Percentiles rank a stretch among this genome's conserved stretches.
Evolutionary conservation across 345 rosid genomes (phyloP).

Genomic region (Gynandropsis gynandra): DNA sequence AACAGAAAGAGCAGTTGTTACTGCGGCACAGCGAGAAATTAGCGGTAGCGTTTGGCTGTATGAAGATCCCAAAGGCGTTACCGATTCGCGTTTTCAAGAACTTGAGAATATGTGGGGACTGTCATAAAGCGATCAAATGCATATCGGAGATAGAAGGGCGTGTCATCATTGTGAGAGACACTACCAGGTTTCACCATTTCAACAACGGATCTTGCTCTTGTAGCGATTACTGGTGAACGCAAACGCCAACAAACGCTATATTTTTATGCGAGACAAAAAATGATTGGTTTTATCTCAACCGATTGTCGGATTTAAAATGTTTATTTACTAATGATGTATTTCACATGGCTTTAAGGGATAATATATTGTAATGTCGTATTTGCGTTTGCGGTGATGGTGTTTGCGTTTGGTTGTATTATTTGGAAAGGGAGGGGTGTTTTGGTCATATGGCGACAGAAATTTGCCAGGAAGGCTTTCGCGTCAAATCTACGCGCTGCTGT

Average conservation of each 20-base stretch:
- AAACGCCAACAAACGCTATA: too few species aligned
- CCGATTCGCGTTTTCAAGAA: constrained; percentile 74
- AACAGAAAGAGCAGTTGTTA: constrained; percentile 58
- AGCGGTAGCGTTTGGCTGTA: constrained; percentile 68
- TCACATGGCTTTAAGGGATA: too few species aligned
- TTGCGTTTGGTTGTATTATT: too few species aligned
- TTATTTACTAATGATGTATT: too few species aligned
- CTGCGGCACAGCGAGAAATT: constrained; percentile 77
- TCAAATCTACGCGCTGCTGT: too few species aligned
- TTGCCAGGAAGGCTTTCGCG: too few species aligned
- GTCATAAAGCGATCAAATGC: constrained; percentile 57
- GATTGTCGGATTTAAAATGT: too few species aligned
- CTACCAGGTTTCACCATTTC: constrained; percentile 76
- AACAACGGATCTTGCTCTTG: constrained; percentile 77
- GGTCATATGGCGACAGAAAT: too few species aligned
- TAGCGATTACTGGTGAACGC: constrained; percentile 72
- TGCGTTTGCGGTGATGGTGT: too few species aligned
- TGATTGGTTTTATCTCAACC: constrained; percentile 11
- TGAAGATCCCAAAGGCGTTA: constrained; percentile 39
- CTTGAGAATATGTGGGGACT: constrained; percentile 80
- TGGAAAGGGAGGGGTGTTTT: too few species aligned
- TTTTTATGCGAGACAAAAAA: not conserved
- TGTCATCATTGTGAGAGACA: constrained; percentile 69
- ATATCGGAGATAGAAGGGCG: constrained; percentile 63
- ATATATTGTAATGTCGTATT: too few species aligned